Base-by-base conservation (phyloP, 2,329 filamentous ascomycete species). In the Endothia cerciana region DNA sequence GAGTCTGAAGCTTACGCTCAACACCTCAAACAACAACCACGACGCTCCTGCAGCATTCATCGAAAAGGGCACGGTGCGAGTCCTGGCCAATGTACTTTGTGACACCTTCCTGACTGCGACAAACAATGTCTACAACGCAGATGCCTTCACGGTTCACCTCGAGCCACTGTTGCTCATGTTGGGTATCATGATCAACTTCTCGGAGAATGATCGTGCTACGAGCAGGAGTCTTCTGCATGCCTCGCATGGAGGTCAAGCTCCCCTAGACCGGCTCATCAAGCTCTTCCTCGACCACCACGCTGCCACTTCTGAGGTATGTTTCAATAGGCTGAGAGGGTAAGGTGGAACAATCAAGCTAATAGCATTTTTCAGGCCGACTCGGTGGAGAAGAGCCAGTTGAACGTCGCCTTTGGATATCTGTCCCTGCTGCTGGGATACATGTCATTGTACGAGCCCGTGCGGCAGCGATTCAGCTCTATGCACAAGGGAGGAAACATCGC, bases 321-420 rank as follows among this genome's bases (percentile, higher is more conserved):
- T 25, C 17, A 36, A 10, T 17, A 4, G 4, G 28, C 2, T 8
- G 47, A 8, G 13, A 11, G 7, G 25, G 57, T 25, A 33, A 56
- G 22, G 15, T 28, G 4, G 2, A n/a, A 43, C 17, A 38, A 22
- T 11, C 66, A 69, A 64, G 70, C 69, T 73, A 72, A 67, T 72
- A 65, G n/a, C 64, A 57, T 53, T 43, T 13, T 64, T 51, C 69
- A 92, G 85, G 89, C 88, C 65, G 87, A 90, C 71, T 91, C 89
- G 1, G 84, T 89, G 64, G 87, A 92, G 73, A 92, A 94, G 74
- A 89, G 89, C 33, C 89, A 91, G 67, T 84, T 91, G 60, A 93
- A 94, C 71, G 93, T 98, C 36, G 89, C 91, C 1, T 88, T 94
- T 75, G 94, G 93, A 19, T 97, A 97, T 75, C 82, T 97, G 30